Conservation (phyloP, 2,329 filamentous ascomycete genomes). For the Ascomycota sp. region DNA sequence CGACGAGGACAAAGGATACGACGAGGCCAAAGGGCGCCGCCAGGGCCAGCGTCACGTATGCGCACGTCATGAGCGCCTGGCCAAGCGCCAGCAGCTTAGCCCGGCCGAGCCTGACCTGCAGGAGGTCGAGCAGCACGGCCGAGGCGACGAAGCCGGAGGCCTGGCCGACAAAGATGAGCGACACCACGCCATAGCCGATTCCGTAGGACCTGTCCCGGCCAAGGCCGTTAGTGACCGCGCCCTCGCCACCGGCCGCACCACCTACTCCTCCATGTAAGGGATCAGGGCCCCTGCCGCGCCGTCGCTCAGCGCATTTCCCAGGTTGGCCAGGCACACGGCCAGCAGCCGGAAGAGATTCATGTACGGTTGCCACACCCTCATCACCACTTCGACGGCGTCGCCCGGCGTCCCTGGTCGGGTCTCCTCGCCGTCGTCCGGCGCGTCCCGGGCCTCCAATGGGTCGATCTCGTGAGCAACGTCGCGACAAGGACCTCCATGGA, state of each 20-base stretch:
- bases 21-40: conserved; percentile 52
- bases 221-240: background rate
- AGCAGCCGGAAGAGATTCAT: conserved; percentile 54
- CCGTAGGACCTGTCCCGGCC: conserved; percentile 32
- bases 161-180: conserved; percentile 62
- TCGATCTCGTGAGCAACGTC: conserved; percentile 11
- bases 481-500: conserved; percentile 15
- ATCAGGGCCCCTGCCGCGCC: conserved; percentile 59
- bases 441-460: conserved; percentile 4
- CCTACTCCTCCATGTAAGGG: conserved; percentile 52
- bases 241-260: background rate
- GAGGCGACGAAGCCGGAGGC: conserved; percentile 58
- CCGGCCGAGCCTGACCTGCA: conserved; percentile 43
- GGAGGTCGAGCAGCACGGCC: conserved; percentile 45
- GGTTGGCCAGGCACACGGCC: conserved; percentile 41
- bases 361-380: conserved; percentile 36
- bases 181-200: conserved; percentile 61
- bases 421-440: conserved; percentile 2
- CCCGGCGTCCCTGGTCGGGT: conserved; percentile 29
- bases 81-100: conserved; percentile 40
- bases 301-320: conserved; percentile 56
- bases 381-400: conserved; percentile 24
- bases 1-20: conserved; percentile 47
- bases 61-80: conserved; percentile 33
- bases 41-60: conserved; percentile 43